Evolutionary conservation across 305 asterid genomes (phyloP), one percentile per base, ranked within the genome.

Genomic region (Fraxinus paxiana): DNA sequence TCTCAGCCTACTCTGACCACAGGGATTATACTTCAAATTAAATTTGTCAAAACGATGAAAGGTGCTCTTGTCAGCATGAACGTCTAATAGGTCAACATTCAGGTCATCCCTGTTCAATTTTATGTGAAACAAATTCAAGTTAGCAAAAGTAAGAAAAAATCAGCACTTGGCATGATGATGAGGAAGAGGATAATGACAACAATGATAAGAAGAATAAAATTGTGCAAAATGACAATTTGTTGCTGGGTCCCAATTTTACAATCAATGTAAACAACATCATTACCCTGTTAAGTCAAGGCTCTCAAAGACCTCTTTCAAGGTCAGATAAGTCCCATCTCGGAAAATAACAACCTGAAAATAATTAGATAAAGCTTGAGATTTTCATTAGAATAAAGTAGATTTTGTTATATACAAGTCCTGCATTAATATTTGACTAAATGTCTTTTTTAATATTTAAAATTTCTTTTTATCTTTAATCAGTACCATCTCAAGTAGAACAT

Each of bases 31-130:
- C 92, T 96, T 96, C 84, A 96, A 90, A 89, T 96, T 96, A 84
- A 96, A 96, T 84, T 96, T 96, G 96, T 96, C 99, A 83, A 96
- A 94, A 75, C 99, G 99, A 87, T 96, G 99, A 87, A 96, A 96
- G 78, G 99, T 96, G 91, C 99, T 96, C 88, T 96, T 96, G 92
- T 96, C 99, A 80, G 99, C 99, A 89, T 96, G 99, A 87, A 96
- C 99, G 82, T 96, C 99, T 72, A 96, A 86, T 31, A 96, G 92
- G 85, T 96, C 99, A 43, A 96, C 99, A 89, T 96, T 96, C 87
- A 96, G 93, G 88, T 94, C 99, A 82, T 96, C 90, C 86, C 99
- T 96, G 91, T 79, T 76, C 76, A 76, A 46, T 48, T 28, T 56
- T 43, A n/a, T 34, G 6, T 41, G 72, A 67, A 56, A 56, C 17